phyloP scores from a whole-genome alignment of 2,329 filamentous ascomycete genomes.

The Zopfia rhizophila region DNA sequence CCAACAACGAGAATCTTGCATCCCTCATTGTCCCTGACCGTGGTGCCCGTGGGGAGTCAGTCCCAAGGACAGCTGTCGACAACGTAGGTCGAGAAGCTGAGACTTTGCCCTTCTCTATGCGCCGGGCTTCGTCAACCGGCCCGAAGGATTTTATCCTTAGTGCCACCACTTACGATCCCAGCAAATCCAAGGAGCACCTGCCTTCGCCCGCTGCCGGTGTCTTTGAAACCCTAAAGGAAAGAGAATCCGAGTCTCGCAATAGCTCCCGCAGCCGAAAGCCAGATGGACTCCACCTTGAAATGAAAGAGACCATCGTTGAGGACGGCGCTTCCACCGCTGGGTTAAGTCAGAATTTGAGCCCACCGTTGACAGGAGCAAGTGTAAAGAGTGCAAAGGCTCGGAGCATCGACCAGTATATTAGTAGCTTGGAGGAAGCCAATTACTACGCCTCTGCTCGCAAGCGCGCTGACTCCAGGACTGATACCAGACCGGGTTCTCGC shows the following conservation, averaged over 20 bases:
- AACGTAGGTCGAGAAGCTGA: slow-evolving; percentile 55
- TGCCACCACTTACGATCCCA: slow-evolving; percentile 46
- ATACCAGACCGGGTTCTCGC: slow-evolving; percentile 20
- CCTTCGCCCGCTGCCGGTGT: slow-evolving; percentile 75
- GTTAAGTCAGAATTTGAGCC: slow-evolving; percentile 67
- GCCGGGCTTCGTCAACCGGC: slow-evolving; percentile 56
- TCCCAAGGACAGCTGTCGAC: slow-evolving; percentile 47
- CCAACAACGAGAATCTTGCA: slow-evolving; percentile 45
- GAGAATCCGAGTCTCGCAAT: slow-evolving; percentile 70
- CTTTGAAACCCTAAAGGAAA: slow-evolving; percentile 71
- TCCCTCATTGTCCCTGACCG: slow-evolving; percentile 49
- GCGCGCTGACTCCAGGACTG: slow-evolving; percentile 51
- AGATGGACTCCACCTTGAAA: slow-evolving; percentile 67
- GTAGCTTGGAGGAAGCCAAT: slow-evolving; percentile 81
- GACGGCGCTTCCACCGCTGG: slow-evolving; percentile 41
- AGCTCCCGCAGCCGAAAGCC: slow-evolving; percentile 83
- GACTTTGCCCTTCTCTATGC: slow-evolving; percentile 48
- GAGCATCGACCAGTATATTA: slow-evolving; percentile 85
- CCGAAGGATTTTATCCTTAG: slow-evolving; percentile 64
- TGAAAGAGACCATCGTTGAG: slow-evolving; percentile 56
- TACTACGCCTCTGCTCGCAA: slow-evolving; percentile 63
- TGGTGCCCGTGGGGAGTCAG: slow-evolving; percentile 40
- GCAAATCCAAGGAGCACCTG: slow-evolving; percentile 51
- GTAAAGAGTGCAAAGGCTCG: slow-evolving; percentile 68
- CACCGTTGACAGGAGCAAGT: slow-evolving; percentile 58